Percentiles rank a stretch among this genome's conserved stretches.
Evolutionary conservation across 2,329 filamentous ascomycete species (phyloP).

Genomic region (Hirsutella rhossiliensis): DNA sequence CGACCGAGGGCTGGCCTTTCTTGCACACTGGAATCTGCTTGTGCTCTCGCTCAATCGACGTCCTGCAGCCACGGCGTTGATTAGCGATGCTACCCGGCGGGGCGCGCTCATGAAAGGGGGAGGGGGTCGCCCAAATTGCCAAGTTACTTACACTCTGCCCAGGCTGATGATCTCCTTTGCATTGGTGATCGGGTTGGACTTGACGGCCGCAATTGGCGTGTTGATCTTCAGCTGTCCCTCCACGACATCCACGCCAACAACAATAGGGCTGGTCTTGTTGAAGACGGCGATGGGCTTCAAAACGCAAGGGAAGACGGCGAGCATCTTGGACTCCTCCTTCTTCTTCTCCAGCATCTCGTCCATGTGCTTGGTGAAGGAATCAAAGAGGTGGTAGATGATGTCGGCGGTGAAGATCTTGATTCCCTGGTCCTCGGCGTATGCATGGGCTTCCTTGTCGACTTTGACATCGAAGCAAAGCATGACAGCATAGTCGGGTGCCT

Average conservation of each 20-base stretch:
- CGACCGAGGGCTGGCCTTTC: conserved; percentile 92
- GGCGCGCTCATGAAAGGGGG: not conserved
- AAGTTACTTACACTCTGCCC: conserved; percentile 81
- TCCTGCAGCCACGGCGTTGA: conserved; percentile 36
- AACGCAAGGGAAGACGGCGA: conserved; percentile 95
- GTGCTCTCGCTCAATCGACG: conserved; percentile 93
- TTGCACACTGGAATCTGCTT: conserved; percentile 89
- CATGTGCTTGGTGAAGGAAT: conserved; percentile 94
- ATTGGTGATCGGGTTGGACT: conserved; percentile 65
- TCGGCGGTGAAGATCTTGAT: conserved; percentile 98
- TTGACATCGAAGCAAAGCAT: conserved; percentile 99
- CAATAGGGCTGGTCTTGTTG: conserved; percentile 95
- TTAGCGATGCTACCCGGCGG: conserved; percentile 15
- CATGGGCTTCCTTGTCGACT: conserved; percentile 89
- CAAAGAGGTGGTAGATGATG: conserved; percentile 98
- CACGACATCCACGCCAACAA: conserved; percentile 89
- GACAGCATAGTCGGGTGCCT: conserved; percentile 87
- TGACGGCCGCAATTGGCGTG: conserved; percentile 82
- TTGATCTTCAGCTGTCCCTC: conserved; percentile 79
- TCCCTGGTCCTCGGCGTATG: conserved; percentile 84
- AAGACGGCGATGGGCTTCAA: conserved; percentile 84
- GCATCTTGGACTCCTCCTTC: conserved; percentile 91
- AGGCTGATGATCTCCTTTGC: conserved; percentile 74
- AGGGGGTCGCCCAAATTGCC: not conserved
- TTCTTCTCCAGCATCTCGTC: conserved; percentile 73